Percentiles rank a stretch among this genome's conserved stretches.
Conservation (phyloP, 202 grass and related monocot species). For the Eragrostis tef region DNA sequence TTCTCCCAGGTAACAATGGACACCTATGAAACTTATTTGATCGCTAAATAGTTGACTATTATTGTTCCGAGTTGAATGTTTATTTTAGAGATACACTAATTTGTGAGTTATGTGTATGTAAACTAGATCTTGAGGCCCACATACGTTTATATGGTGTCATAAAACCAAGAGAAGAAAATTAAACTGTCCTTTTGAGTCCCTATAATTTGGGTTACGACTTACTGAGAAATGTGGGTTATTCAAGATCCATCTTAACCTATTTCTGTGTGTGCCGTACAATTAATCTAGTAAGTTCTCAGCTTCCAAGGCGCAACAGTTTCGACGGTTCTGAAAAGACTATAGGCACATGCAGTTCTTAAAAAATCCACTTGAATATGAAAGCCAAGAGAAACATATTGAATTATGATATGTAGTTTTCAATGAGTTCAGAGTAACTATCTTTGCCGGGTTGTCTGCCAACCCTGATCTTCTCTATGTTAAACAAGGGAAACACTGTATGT, state of each 20-base stretch:
- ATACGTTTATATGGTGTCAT: not conserved
- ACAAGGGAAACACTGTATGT: too few species aligned
- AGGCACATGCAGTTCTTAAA: not conserved
- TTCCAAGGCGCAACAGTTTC: not conserved
- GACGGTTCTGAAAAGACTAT: not conserved
- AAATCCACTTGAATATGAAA: not conserved
- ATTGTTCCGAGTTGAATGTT: not conserved
- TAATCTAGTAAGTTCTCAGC: not conserved
- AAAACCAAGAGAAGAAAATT: conserved; percentile 15
- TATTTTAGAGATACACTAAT: not conserved
- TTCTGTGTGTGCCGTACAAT: not conserved
- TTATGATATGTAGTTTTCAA: not conserved
- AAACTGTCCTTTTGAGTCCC: not conserved
- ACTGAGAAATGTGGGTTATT: not conserved
- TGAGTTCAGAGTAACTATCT: not conserved
- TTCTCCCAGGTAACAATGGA: conserved; percentile 80
- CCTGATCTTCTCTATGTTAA: not conserved
- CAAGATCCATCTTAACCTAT: not conserved
- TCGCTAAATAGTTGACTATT: not conserved
- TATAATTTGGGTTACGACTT: not conserved
- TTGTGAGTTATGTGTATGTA: conserved; percentile 2
- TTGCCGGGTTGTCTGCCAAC: not conserved
- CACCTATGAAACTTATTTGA: not conserved
- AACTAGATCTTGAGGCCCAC: conserved; percentile 5
- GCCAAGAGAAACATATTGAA: not conserved